phyloP scores from a whole-genome alignment of 345 rosid genomes.

The Xanthoceras sorbifolium region DNA sequence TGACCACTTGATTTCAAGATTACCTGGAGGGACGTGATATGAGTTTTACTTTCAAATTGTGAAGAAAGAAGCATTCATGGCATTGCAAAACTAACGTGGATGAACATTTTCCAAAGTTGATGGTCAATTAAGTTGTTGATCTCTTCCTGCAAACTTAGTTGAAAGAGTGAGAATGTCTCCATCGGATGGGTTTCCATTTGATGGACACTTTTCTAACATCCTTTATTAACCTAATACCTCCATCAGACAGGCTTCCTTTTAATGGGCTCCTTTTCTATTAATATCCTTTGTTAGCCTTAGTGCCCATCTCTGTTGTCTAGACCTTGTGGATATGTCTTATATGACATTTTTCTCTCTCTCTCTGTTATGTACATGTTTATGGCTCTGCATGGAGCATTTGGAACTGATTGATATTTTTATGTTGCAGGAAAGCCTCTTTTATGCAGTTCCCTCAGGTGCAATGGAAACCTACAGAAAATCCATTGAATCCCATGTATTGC shows the following conservation, averaged over 20 bases:
- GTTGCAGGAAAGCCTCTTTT: constrained; percentile 91
- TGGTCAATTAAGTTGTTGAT: neutral
- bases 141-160: neutral
- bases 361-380: neutral
- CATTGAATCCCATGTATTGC: constrained; percentile 71
- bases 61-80: neutral
- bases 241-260: neutral
- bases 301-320: neutral
- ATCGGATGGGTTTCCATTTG: neutral
- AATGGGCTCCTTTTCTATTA: neutral
- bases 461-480: constrained; percentile 74
- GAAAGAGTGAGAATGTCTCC: neutral
- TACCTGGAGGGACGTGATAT: neutral
- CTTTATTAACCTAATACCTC: neutral
- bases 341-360: neutral
- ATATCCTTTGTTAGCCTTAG: neutral
- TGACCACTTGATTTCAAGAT: neutral
- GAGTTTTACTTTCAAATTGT: neutral
- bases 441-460: constrained; percentile 85
- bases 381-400: constrained; percentile 10
- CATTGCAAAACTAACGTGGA: neutral
- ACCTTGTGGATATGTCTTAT: constrained; percentile 5
- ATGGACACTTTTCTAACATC: neutral
- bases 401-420: constrained; percentile 25
- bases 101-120: neutral